Evolutionary conservation across 148 eudicot genomes (phyloP).

Genomic region (Spergularia bocconei): DNA sequence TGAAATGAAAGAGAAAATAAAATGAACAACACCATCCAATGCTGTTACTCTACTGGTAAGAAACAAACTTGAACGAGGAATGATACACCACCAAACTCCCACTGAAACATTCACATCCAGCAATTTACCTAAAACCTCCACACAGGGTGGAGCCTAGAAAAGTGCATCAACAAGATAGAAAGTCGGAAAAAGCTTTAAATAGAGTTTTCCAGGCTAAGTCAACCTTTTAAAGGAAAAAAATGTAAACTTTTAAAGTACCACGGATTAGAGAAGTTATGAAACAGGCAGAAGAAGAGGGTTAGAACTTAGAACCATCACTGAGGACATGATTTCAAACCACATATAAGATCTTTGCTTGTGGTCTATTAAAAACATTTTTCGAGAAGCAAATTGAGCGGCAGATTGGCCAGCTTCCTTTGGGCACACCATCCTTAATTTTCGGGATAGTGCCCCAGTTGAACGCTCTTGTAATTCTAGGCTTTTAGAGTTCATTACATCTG

Average conservation of each 20-base stretch:
- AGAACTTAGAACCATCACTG: neutral
- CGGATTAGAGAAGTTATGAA: neutral
- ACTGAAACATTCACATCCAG: neutral
- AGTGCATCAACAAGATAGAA: neutral
- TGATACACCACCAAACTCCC: slow-evolving; percentile 1
- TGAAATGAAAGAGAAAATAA: neutral
- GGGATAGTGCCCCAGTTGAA: too few relatives aligned
- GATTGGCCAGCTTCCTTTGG: too few relatives aligned
- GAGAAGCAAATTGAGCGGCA: too few relatives aligned
- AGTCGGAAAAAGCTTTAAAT: neutral
- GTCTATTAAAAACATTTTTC: too few relatives aligned
- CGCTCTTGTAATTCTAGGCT: too few relatives aligned
- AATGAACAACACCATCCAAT: neutral
- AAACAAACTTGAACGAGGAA: neutral
- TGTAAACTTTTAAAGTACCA: neutral
- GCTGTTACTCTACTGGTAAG: neutral
- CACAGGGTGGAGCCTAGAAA: neutral
- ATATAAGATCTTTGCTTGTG: neutral
- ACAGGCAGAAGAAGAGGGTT: neutral
- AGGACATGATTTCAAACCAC: neutral
- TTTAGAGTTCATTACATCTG: too few relatives aligned
- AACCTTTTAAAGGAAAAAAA: neutral
- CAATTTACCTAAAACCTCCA: neutral
- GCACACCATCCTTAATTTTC: too few relatives aligned
- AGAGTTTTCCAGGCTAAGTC: neutral